Evolutionary conservation across 2,329 filamentous ascomycete species (phyloP).

Genomic region (Colletotrichum falcatum): DNA sequence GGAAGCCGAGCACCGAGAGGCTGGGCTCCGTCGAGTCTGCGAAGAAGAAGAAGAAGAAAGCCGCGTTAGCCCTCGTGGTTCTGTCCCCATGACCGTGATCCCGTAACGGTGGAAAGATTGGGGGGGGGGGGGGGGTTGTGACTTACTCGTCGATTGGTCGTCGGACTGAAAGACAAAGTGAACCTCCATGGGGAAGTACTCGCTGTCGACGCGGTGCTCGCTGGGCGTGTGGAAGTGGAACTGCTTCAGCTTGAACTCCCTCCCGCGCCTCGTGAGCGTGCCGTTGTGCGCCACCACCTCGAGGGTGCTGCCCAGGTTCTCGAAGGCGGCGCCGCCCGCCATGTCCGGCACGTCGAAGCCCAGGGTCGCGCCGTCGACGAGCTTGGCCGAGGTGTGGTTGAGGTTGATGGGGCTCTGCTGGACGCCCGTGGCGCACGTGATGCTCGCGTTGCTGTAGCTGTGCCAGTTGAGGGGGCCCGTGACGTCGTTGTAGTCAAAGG

Average conservation of each 20-base stretch:
- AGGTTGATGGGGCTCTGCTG: conserved; percentile 70
- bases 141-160: conserved; percentile 41
- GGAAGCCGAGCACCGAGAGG: conserved; percentile 53
- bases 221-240: conserved; percentile 73
- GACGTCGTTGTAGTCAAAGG: conserved; percentile 56
- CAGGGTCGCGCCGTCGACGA: conserved; percentile 48
- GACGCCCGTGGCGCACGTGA: conserved; percentile 59
- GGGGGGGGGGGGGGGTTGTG: not conserved
- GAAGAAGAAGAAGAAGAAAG: not conserved
- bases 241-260: conserved; percentile 60
- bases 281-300: conserved; percentile 61
- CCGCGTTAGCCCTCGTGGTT: not conserved
- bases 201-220: conserved; percentile 65
- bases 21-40: conserved; percentile 46
- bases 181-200: conserved; percentile 55
- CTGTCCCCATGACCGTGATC: not conserved
- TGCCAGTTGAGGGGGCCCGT: conserved; percentile 66
- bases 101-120: not conserved
- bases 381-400: conserved; percentile 43
- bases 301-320: conserved; percentile 65
- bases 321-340: conserved; percentile 55
- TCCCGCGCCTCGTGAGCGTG: conserved; percentile 55
- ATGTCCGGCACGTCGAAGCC: conserved; percentile 52
- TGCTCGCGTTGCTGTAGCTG: conserved; percentile 56
- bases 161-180: conserved; percentile 56